These are phyloP conservation scores for Bondarzewia mesenterica DNA, from an alignment of 1,284 basidiomycete species.

Conservation along the genomic window DNA sequence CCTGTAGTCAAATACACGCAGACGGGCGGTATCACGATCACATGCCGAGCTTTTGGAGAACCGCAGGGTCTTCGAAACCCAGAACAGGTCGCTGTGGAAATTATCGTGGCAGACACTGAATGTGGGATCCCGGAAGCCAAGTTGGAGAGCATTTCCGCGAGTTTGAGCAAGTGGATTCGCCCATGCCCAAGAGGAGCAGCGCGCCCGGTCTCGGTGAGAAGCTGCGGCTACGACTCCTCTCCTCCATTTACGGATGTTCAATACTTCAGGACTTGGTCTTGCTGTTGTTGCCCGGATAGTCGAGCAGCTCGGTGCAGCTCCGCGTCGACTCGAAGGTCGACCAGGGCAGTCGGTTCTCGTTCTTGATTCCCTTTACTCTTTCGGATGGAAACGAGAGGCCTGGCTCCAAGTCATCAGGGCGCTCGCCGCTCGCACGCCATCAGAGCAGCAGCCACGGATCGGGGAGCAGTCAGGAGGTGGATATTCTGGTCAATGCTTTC, in stretches of 20 bases:
- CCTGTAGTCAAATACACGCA: slow-evolving; percentile 78
- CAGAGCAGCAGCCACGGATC: slow-evolving; percentile 13
- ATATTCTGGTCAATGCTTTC: slow-evolving; percentile 65
- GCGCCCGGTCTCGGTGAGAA: slow-evolving; percentile 44
- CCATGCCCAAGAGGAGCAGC: slow-evolving; percentile 26
- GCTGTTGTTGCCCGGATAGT: slow-evolving; percentile 82
- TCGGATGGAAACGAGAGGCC: slow-evolving; percentile 14
- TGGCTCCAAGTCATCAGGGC: slow-evolving; percentile 8
- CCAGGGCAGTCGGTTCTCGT: slow-evolving; percentile 70
- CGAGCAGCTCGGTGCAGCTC: slow-evolving; percentile 73
- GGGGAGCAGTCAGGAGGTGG: slow-evolving; percentile 36
- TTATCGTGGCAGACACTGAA: slow-evolving; percentile 72
- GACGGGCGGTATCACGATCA: slow-evolving; percentile 58
- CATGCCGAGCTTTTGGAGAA: slow-evolving; percentile 48
- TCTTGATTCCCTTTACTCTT: slow-evolving; percentile 55
- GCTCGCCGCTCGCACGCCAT: slow-evolving; percentile 12
- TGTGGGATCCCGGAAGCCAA: slow-evolving; percentile 69
- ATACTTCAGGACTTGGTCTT: slow-evolving; percentile 63
- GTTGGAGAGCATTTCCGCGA: slow-evolving; percentile 82
- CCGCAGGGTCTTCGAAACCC: slow-evolving; percentile 39
- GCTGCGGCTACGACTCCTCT: background rate
- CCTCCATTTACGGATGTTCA: no score
- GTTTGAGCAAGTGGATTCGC: slow-evolving; percentile 77
- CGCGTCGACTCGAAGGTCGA: slow-evolving; percentile 69
- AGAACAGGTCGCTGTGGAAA: slow-evolving; percentile 57